phyloP scores from a whole-genome alignment of 1,139 yeast species.

The Pichiaceae sp. region DNA sequence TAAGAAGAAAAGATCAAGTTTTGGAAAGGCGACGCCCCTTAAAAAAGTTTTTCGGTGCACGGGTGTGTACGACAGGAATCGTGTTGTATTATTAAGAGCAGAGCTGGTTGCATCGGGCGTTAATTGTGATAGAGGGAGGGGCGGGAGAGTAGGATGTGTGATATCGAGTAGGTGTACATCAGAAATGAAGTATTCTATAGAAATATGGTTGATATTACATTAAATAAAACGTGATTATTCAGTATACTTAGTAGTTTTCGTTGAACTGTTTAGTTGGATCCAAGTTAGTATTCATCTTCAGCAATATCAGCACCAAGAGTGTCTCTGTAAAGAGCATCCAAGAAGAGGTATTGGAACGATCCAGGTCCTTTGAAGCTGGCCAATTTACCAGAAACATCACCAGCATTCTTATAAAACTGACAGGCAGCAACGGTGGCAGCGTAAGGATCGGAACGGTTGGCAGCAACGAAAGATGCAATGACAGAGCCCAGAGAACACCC shows the following conservation, averaged over 20 bases:
- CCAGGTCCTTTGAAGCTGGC: slow-evolving; percentile 18
- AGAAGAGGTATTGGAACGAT: slow-evolving; percentile 13
- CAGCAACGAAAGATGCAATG: slow-evolving; percentile 53
- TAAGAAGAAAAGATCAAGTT: not conserved
- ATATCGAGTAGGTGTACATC: too few species aligned
- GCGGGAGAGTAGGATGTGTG: too few species aligned
- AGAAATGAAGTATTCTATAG: too few species aligned
- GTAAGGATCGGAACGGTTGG: slow-evolving; percentile 32
- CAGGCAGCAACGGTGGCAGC: slow-evolving; percentile 55
- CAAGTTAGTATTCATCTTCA: too few species aligned
- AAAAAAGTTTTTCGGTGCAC: not conserved
- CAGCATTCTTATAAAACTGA: slow-evolving; percentile 55
- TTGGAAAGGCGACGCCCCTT: not conserved
- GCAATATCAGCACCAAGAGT: too few species aligned
- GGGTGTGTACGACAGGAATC: not conserved
- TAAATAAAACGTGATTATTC: too few species aligned
- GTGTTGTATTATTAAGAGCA: too few species aligned
- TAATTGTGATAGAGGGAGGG: too few species aligned
- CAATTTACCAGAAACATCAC: slow-evolving; percentile 38
- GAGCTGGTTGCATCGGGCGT: too few species aligned
- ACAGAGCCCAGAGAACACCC: slow-evolving; percentile 83
- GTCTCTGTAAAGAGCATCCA: slow-evolving; percentile 15
- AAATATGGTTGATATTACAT: too few species aligned
- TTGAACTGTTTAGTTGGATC: too few species aligned
- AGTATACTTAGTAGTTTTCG: too few species aligned